These are phyloP conservation scores for Talaromyces ruber DNA, from an alignment of 495 filamentous ascomycete species.

Conservation along the genomic window DNA sequence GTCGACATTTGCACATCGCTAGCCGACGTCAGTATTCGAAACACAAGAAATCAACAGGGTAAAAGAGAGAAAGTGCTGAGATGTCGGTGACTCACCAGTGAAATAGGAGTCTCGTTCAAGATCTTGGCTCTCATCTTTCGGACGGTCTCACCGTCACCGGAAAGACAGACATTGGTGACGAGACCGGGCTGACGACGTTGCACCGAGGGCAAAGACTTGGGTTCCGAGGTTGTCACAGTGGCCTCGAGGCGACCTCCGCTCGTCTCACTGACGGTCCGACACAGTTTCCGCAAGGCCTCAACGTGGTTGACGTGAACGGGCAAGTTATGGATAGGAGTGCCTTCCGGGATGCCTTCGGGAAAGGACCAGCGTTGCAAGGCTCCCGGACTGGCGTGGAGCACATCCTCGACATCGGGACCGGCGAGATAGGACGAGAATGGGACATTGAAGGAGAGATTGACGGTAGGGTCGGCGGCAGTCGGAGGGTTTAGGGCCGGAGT, in stretches of 20 bases:
- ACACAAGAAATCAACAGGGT: constrained; percentile 14
- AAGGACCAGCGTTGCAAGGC: constrained; percentile 87
- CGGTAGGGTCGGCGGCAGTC: constrained; percentile 56
- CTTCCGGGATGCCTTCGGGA: constrained; percentile 74
- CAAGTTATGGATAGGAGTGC: constrained; percentile 72
- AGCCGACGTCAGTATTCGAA: constrained; percentile 7
- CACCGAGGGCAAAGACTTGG: constrained; percentile 60
- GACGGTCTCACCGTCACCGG: constrained; percentile 73
- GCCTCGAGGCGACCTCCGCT: constrained; percentile 67
- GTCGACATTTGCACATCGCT: constrained; percentile 89
- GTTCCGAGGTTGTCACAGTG: constrained; percentile 70
- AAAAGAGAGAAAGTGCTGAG: constrained; percentile 1
- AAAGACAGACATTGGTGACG: constrained; percentile 85
- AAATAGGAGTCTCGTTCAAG: constrained; percentile 77
- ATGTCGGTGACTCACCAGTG: constrained; percentile 55
- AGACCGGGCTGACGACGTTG: constrained; percentile 62
- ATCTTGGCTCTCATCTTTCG: constrained; percentile 78
- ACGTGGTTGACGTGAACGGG: constrained; percentile 85
- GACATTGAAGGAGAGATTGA: constrained; percentile 85
- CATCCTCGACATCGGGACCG: constrained; percentile 84
- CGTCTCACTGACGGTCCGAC: constrained; percentile 66
- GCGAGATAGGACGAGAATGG: constrained; percentile 86
- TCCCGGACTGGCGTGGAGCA: constrained; percentile 76
- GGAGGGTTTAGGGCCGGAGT: constrained; percentile 57
- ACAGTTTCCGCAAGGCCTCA: constrained; percentile 63